These are phyloP conservation scores for Quambalaria eucalypti DNA, from an alignment of 1,284 basidiomycete species.

Conservation along the genomic window DNA sequence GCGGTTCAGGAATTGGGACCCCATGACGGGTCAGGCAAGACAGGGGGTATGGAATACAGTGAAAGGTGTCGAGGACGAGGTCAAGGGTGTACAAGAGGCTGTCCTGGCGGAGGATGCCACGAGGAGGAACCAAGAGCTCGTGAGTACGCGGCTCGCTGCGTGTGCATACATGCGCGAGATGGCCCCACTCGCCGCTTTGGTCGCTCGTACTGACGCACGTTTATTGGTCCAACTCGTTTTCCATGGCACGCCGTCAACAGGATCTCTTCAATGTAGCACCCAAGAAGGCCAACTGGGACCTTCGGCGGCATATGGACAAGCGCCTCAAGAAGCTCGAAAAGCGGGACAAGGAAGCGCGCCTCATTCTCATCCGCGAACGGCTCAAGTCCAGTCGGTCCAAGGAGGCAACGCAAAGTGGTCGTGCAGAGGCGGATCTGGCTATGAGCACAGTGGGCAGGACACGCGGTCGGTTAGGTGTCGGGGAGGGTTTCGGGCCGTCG, in stretches of 20 bases:
- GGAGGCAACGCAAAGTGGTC: neutral
- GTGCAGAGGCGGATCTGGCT: neutral
- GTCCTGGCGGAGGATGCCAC: slow-evolving; percentile 79
- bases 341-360: slow-evolving; percentile 80
- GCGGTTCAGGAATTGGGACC: slow-evolving; percentile 39
- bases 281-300: slow-evolving; percentile 90
- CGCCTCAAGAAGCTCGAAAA: slow-evolving; percentile 79
- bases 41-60: neutral
- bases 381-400: neutral
- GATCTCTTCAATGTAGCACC: slow-evolving; percentile 95
- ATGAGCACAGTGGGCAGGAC: neutral
- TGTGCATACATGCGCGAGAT: too few relatives aligned
- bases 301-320: slow-evolving; percentile 86
- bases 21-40: slow-evolving; percentile 22
- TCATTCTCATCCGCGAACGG: slow-evolving; percentile 70
- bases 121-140: slow-evolving; percentile 73
- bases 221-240: neutral
- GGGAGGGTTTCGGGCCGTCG: neutral
- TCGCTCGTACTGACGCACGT: neutral
- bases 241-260: slow-evolving; percentile 49
- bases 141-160: too few relatives aligned
- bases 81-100: slow-evolving; percentile 71
- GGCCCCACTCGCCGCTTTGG: neutral
- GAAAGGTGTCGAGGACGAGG: slow-evolving; percentile 32
- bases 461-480: neutral